Conservation (phyloP, 164 flowering plant genomes). For the Magnolia kwangsiensis region DNA sequence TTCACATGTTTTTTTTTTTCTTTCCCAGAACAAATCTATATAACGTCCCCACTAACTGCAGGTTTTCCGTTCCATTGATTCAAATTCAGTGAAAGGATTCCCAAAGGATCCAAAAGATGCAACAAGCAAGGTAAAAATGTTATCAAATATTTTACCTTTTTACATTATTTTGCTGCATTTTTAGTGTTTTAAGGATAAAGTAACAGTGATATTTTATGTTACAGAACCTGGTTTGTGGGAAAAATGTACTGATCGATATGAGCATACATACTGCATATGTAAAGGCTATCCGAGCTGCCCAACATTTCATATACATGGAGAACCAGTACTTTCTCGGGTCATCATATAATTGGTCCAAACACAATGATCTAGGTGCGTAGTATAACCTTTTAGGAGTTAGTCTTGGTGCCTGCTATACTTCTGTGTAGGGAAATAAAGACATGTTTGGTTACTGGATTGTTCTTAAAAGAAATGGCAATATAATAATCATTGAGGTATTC, state of each 20-base stretch:
- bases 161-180: not conserved
- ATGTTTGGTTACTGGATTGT: not conserved
- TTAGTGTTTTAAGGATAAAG: not conserved
- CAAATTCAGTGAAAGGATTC: slow-evolving; percentile 79
- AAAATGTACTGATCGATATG: slow-evolving; percentile 91
- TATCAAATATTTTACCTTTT: slow-evolving; percentile 1
- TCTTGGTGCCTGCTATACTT: not conserved
- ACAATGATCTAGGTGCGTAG: slow-evolving; percentile 65
- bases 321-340: slow-evolving; percentile 95
- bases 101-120: slow-evolving; percentile 85
- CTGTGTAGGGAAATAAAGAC: not conserved
- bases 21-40: not conserved
- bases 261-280: slow-evolving; percentile 95
- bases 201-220: not conserved
- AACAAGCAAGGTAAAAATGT: slow-evolving; percentile 43
- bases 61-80: slow-evolving; percentile 93
- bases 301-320: slow-evolving; percentile 89
- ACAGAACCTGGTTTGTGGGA: slow-evolving; percentile 88
- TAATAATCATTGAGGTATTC: too few relatives aligned
- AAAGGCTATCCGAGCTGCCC: slow-evolving; percentile 88
- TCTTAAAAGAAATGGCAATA: too few relatives aligned
- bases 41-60: slow-evolving; percentile 23
- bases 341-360: slow-evolving; percentile 73
- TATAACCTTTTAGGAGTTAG: not conserved
- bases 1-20: not conserved